These are phyloP conservation scores for Torulaspora delbrueckii DNA, from an alignment of 805 yeast species.

Conservation along the genomic window DNA sequence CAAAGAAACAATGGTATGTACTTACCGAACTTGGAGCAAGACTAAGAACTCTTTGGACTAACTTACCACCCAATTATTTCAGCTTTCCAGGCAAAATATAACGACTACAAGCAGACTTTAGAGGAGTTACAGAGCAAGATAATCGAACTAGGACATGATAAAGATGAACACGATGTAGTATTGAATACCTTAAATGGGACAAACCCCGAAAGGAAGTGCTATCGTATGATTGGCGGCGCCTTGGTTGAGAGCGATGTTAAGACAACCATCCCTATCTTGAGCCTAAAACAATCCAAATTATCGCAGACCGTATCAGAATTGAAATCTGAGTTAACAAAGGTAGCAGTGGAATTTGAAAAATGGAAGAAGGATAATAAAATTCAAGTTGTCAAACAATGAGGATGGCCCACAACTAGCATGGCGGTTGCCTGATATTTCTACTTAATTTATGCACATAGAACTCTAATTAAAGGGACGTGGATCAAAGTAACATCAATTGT, in stretches of 20 bases:
- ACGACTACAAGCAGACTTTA: constrained; percentile 47
- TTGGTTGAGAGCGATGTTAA: constrained; percentile 75
- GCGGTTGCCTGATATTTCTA: background rate
- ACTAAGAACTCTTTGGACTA: background rate
- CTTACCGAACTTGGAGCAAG: background rate
- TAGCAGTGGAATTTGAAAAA: constrained; percentile 32
- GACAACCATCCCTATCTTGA: constrained; percentile 64
- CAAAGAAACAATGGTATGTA: constrained; percentile 20
- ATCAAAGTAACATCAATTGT: constrained; percentile 9
- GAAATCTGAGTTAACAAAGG: constrained; percentile 29
- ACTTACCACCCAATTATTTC: background rate
- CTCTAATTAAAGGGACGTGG: background rate
- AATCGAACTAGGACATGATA: constrained; percentile 45
- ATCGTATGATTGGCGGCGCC: constrained; percentile 92
- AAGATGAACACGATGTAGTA: constrained; percentile 50
- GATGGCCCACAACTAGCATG: background rate
- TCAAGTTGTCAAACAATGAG: constrained; percentile 32
- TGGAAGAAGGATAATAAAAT: constrained; percentile 37
- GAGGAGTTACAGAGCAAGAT: constrained; percentile 45
- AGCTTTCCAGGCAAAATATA: constrained; percentile 47
- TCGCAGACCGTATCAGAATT: constrained; percentile 25
- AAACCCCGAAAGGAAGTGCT: constrained; percentile 68
- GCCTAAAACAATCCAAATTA: constrained; percentile 50
- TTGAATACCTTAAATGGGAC: constrained; percentile 50
- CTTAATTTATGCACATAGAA: background rate